phyloP scores from a whole-genome alignment of 345 rosid species.

The Clausena lansium region DNA sequence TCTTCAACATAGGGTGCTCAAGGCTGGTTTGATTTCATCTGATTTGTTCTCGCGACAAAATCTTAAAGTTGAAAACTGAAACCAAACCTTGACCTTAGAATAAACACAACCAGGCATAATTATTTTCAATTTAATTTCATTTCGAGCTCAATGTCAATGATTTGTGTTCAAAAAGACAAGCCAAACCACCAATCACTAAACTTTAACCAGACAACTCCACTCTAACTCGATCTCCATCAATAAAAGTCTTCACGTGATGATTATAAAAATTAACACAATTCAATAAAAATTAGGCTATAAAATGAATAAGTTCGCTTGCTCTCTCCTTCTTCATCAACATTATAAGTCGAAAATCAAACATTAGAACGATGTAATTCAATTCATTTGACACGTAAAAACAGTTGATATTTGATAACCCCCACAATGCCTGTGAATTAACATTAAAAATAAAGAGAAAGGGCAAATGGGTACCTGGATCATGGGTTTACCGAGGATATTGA shows the following conservation, averaged over 20 bases:
- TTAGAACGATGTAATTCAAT: neutral
- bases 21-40: neutral
- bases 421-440: neutral
- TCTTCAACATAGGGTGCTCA: neutral
- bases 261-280: neutral
- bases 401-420: neutral
- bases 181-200: neutral
- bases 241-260: neutral
- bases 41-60: neutral
- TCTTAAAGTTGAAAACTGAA: neutral
- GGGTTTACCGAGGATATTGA: conserved; percentile 85
- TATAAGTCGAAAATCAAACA: neutral
- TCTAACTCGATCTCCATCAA: neutral
- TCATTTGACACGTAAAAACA: neutral
- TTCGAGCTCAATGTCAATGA: neutral
- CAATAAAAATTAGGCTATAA: neutral
- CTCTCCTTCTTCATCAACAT: neutral
- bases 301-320: neutral
- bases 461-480: conserved; percentile 81
- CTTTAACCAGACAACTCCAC: neutral
- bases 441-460: neutral
- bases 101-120: neutral
- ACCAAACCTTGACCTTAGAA: neutral
- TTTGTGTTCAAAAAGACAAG: neutral
- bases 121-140: neutral